Base-by-base conservation (phyloP, 116 monocot species). In the Iris pallida region DNA sequence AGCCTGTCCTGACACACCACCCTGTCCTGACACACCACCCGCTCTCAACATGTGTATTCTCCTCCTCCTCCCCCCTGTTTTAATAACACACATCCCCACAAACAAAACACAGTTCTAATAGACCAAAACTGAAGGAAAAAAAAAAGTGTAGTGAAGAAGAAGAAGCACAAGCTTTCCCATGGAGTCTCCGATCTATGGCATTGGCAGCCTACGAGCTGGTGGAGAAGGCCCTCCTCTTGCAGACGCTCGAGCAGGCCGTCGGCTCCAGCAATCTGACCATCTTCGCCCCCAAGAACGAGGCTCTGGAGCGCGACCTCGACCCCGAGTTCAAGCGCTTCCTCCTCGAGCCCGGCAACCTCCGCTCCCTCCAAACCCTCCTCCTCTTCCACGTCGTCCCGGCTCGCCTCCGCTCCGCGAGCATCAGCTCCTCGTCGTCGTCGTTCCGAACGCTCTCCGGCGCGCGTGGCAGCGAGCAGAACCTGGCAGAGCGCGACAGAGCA, bases 221-320 rank as follows among this genome's bases (percentile, higher is more conserved):
- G 8, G 94, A 90, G 83, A 94, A 94, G 72, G 94, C 90, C 0
- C 87, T 94, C 4, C 94, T 94, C 13, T 79, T 89, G 3, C 89
- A 59, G 6, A 80, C 80, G 30, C 77, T 89, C 0, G 89, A 89
- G 71, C 75, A 73, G 55, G 81, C 85, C 41, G 85, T 94, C 61
- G 74, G 73, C 15, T 45, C 55, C 48, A 82, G 75, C 61, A 78
- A 81, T 42, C 51, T 81, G 80, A 93, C 93, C 65, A 76, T 90
- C 71, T 80, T 93, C 41, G 90, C 90, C 66, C 84, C 80, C 5
- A 72, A 75, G 42, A 90, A 87, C 71, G 84, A 84, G 30, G 93
- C 87, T 56, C 66, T 94, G 7, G 93, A 93, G 62, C 84, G 89
- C n/a, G 87, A 87, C 46, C 87, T 94, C 53, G 90, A 94, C 66